These are phyloP conservation scores for Ascodesmis nigricans DNA, from an alignment of 495 filamentous ascomycete genomes.

Conservation along the genomic window DNA sequence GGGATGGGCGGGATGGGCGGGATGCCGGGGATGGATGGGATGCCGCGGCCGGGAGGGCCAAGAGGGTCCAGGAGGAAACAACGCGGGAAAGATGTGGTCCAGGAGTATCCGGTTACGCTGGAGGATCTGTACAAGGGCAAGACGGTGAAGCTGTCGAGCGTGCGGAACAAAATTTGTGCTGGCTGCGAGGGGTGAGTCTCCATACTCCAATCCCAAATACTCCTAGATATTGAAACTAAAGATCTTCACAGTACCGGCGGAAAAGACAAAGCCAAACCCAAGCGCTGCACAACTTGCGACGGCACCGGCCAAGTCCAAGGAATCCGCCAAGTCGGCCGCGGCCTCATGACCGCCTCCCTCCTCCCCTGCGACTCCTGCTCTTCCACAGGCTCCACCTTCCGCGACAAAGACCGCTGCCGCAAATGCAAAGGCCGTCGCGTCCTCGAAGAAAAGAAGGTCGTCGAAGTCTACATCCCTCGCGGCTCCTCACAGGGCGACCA, in stretches of 20 bases:
- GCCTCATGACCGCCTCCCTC: slow-evolving; percentile 53
- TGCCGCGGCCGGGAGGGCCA: slow-evolving; percentile 21
- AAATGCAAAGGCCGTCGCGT: slow-evolving; percentile 88
- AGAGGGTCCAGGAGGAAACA: slow-evolving; percentile 31
- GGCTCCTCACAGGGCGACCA: slow-evolving; percentile 73
- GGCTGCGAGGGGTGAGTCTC: slow-evolving; percentile 47
- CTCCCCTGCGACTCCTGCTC: slow-evolving; percentile 56
- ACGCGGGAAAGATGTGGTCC: slow-evolving; percentile 63
- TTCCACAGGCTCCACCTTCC: slow-evolving; percentile 61
- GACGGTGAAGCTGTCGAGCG: slow-evolving; percentile 83
- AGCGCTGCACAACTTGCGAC: slow-evolving; percentile 62
- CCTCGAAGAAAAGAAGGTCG: slow-evolving; percentile 61
- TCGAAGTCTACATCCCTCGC: slow-evolving; percentile 88
- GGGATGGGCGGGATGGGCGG: slow-evolving; percentile 33
- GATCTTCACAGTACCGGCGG: slow-evolving; percentile 36
- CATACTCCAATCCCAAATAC: neutral
- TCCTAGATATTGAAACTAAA: neutral
- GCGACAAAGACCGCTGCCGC: slow-evolving; percentile 91
- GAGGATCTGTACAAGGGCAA: slow-evolving; percentile 97
- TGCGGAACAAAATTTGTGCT: slow-evolving; percentile 73
- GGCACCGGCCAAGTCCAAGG: slow-evolving; percentile 52
- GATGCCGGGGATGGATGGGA: slow-evolving; percentile 26
- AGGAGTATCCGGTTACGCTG: slow-evolving; percentile 68
- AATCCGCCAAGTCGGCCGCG: slow-evolving; percentile 55
- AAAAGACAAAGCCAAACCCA: slow-evolving; percentile 74